Percentiles rank a stretch among this genome's conserved stretches.
These are phyloP conservation scores for Pythium volutum DNA, from an alignment of 352 stramenopile species.

Conservation along the genomic window DNA sequence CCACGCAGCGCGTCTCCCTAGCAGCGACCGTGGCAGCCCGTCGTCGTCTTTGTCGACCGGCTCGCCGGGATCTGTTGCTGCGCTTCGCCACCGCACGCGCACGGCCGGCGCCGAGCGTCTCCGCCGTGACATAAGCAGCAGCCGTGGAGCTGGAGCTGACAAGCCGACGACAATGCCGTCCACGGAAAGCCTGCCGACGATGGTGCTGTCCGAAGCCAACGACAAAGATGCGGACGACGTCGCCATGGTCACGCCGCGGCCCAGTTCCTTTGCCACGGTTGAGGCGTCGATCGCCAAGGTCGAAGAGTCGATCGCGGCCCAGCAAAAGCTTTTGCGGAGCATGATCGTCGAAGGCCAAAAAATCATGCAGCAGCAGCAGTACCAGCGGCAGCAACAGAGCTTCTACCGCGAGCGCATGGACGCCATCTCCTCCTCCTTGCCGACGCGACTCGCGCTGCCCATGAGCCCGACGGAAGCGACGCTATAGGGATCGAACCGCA, in stretches of 20 bases:
- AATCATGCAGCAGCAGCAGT: constrained; percentile 41
- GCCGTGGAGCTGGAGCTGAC: too few relatives aligned
- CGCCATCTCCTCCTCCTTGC: too few relatives aligned
- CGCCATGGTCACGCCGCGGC: constrained; percentile 44
- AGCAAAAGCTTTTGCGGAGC: constrained; percentile 66
- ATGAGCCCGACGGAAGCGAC: constrained; percentile 9
- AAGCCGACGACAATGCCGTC: constrained; percentile 16
- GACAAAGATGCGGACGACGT: constrained; percentile 28
- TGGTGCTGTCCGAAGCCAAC: constrained; percentile 22
- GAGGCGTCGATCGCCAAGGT: constrained; percentile 77
- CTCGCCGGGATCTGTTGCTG: too few relatives aligned
- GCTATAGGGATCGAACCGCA: constrained; percentile 2
- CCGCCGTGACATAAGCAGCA: too few relatives aligned
- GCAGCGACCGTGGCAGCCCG: too few relatives aligned
- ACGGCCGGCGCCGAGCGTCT: too few relatives aligned
- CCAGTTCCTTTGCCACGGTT: constrained; percentile 61
- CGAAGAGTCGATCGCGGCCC: constrained; percentile 73
- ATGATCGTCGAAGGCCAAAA: constrained; percentile 77
- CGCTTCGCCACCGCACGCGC: constrained; percentile 14
- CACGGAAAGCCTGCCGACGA: constrained; percentile 9
- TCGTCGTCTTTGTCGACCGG: too few relatives aligned
- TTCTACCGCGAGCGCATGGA: constrained; percentile 9
- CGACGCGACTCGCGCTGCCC: constrained; percentile 23
- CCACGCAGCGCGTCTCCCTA: too few relatives aligned
- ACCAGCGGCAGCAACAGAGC: constrained; percentile 20